A percentile compares a stretch with the other conserved stretches of the same genome.
phyloP scores from a whole-genome alignment of 163 green algal species.

The Scenedesmus sp. region DNA sequence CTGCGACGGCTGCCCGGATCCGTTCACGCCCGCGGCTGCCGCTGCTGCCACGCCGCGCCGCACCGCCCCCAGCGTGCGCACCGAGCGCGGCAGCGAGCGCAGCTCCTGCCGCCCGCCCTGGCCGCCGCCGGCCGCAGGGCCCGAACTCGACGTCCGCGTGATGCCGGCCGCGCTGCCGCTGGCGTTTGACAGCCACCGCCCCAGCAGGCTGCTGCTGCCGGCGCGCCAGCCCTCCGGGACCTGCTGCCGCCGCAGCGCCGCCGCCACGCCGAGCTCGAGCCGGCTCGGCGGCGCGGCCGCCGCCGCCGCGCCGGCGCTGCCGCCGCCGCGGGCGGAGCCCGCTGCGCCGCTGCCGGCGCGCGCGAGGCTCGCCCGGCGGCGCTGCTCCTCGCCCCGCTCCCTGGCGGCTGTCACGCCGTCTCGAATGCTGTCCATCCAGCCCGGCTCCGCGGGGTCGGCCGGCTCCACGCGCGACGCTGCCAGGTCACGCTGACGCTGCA shows the following conservation, averaged over 20 bases:
- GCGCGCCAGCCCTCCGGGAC: not conserved
- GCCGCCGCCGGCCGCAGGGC: too few relatives aligned
- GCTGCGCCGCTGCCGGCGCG: too few relatives aligned
- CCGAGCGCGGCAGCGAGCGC: conserved; percentile 11
- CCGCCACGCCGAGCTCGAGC: not conserved
- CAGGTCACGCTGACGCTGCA: not conserved
- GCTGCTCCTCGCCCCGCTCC: conserved; percentile 3
- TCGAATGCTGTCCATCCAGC: conserved; percentile 12
- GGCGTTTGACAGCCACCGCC: not conserved
- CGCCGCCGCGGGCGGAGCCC: not conserved
- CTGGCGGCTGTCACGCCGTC: conserved; percentile 18
- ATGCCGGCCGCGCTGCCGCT: not conserved
- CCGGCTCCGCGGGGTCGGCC: not conserved
- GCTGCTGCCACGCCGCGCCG: conserved; percentile 4
- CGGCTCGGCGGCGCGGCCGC: not conserved
- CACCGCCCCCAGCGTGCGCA: conserved; percentile 14
- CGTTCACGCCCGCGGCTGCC: not conserved
- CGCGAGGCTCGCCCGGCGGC: not conserved
- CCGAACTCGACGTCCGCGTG: too few relatives aligned
- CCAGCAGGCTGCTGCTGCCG: conserved; percentile 7
- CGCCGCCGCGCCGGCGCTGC: not conserved
- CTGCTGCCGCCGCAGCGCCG: conserved; percentile 2
- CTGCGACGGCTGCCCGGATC: too few relatives aligned
- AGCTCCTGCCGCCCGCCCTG: not conserved
- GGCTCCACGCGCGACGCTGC: not conserved